A percentile compares a stretch with the other conserved stretches of the same genome.
Evolutionary conservation across 805 yeast genomes (phyloP).

Genomic region (Suhomyces pyralidae): DNA sequence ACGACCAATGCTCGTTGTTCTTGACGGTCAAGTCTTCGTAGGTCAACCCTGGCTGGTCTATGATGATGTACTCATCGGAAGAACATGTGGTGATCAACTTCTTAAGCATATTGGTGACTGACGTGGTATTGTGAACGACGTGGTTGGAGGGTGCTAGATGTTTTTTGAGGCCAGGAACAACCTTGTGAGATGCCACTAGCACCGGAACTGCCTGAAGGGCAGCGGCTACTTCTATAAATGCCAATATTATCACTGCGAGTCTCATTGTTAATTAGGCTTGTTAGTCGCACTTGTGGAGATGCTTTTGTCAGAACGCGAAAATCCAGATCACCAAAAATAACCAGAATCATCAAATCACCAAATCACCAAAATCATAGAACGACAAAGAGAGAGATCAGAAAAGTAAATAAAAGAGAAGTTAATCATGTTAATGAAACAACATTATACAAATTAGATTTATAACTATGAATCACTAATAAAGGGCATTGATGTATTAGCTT

Average conservation of each 20-base stretch:
- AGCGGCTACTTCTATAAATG: neutral
- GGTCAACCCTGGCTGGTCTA: slow-evolving; percentile 39
- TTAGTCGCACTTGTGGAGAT: neutral
- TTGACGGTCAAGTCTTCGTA: slow-evolving; percentile 24
- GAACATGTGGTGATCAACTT: slow-evolving; percentile 37
- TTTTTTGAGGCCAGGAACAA: slow-evolving; percentile 28
- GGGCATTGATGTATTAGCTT: too few relatives aligned
- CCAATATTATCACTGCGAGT: neutral
- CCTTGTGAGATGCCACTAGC: slow-evolving; percentile 38
- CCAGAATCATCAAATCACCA: too few relatives aligned
- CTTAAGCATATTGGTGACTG: slow-evolving; percentile 34
- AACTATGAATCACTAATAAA: too few relatives aligned
- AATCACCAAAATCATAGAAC: too few relatives aligned
- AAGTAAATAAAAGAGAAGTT: too few relatives aligned
- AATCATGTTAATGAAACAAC: too few relatives aligned
- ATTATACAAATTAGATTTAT: too few relatives aligned
- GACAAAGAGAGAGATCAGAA: too few relatives aligned
- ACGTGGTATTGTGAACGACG: slow-evolving; percentile 18
- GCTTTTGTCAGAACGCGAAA: neutral
- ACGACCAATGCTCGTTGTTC: slow-evolving; percentile 42
- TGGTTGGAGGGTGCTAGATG: slow-evolving; percentile 20
- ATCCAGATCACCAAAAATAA: neutral
- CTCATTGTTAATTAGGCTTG: neutral
- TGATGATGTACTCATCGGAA: slow-evolving; percentile 35
- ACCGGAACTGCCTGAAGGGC: slow-evolving; percentile 26